These are phyloP conservation scores for Phyllosticta citrichinensis DNA, from an alignment of 2,329 filamentous ascomycete species.

Conservation along the genomic window DNA sequence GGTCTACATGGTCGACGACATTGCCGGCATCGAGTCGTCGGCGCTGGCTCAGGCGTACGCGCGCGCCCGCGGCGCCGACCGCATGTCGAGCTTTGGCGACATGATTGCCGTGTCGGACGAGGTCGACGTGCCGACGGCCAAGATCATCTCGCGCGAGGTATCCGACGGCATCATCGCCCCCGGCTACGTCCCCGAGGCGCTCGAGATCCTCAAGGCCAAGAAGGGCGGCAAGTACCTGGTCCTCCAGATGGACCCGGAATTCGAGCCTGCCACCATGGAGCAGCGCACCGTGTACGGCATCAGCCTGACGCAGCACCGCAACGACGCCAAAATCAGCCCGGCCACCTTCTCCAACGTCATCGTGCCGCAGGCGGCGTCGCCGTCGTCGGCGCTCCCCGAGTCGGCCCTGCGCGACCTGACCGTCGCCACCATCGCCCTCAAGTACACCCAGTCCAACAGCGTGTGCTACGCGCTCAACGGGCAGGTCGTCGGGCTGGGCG, in stretches of 20 bases:
- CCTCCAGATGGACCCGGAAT: conserved; percentile 85
- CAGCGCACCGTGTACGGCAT: conserved; percentile 84
- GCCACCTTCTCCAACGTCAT: conserved; percentile 77
- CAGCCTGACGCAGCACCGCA: conserved; percentile 80
- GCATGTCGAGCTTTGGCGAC: conserved; percentile 98
- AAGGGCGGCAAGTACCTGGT: conserved; percentile 96
- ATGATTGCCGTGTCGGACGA: conserved; percentile 86
- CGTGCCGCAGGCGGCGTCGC: conserved; percentile 68
- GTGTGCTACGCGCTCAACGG: conserved; percentile 95
- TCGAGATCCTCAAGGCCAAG: conserved; percentile 92
- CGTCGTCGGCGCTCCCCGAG: conserved; percentile 63
- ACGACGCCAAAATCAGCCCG: conserved; percentile 78
- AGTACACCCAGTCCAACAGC: conserved; percentile 98
- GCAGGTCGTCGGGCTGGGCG: conserved; percentile 86
- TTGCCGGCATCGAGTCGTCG: conserved; percentile 77
- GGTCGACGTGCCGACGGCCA: conserved; percentile 86
- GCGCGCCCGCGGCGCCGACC: conserved; percentile 86
- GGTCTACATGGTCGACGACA: conserved; percentile 97
- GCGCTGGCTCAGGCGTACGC: conserved; percentile 89
- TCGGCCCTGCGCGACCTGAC: conserved; percentile 80
- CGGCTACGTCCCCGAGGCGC: conserved; percentile 71
- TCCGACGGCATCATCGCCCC: conserved; percentile 95
- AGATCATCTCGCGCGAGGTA: conserved; percentile 96
- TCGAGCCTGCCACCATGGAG: conserved; percentile 65
- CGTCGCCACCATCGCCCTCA: conserved; percentile 91